Conservation (phyloP, 768 basidiomycete genomes). For the Rhodotorula diobovata region DNA sequence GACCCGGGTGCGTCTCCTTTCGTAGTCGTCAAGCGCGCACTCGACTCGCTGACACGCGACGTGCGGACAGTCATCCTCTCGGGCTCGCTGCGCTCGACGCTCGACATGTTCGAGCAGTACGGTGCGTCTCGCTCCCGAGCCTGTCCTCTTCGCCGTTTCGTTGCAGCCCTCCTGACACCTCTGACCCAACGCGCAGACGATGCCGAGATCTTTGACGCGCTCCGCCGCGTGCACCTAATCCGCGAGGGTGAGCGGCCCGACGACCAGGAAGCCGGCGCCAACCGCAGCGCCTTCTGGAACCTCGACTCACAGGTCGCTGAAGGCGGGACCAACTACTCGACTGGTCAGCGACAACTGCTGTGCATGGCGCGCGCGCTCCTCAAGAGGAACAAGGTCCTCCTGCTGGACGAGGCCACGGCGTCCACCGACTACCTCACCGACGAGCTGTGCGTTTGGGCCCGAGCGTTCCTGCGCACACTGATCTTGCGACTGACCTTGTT, state of each 20-base stretch:
- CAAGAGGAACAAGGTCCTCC: slow-evolving; percentile 22
- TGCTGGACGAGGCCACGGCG: slow-evolving; percentile 41
- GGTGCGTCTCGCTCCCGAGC: background rate
- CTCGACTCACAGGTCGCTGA: slow-evolving; percentile 33
- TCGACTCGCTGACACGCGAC: slow-evolving; percentile 48
- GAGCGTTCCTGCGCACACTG: too few relatives aligned
- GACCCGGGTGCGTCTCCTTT: slow-evolving; percentile 24
- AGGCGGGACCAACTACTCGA: slow-evolving; percentile 68
- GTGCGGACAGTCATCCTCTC: slow-evolving; percentile 36
- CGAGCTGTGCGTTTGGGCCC: slow-evolving; percentile 20
- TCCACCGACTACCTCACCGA: slow-evolving; percentile 51
- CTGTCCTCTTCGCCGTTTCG: background rate
- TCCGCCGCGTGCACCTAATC: slow-evolving; percentile 41
- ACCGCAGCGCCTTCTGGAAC: slow-evolving; percentile 36
- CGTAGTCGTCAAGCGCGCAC: slow-evolving; percentile 35
- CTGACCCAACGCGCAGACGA: slow-evolving; percentile 24
- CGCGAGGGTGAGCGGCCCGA: slow-evolving; percentile 17
- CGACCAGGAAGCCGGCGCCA: slow-evolving; percentile 33
- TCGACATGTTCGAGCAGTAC: slow-evolving; percentile 43
- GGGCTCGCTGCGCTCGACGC: slow-evolving; percentile 65
- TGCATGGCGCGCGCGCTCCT: slow-evolving; percentile 45
- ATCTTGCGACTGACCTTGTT: too few relatives aligned
- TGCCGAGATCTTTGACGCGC: slow-evolving; percentile 44
- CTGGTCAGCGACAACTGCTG: slow-evolving; percentile 72
- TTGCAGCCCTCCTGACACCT: background rate